Evolutionary conservation across 495 filamentous ascomycete genomes (phyloP).

Genomic region (Trypethelium eluteriae): DNA sequence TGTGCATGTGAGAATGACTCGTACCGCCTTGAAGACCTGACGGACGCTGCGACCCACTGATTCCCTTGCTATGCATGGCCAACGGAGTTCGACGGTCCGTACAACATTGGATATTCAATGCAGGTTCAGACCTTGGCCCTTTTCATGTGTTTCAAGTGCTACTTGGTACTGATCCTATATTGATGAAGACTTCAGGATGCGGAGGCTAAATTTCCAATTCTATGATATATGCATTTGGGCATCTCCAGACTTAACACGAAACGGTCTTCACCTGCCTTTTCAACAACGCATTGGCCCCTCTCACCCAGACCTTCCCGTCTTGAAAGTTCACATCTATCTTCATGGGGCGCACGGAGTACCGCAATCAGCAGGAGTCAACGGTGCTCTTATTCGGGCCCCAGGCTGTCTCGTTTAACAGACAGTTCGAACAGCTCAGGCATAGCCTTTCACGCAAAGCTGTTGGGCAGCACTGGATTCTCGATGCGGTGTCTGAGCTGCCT

Average conservation of each 20-base stretch:
- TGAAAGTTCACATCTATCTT: not conserved
- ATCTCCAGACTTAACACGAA: not conserved
- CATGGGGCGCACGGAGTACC: not conserved
- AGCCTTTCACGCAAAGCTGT: constrained; percentile 15
- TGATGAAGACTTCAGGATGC: not conserved
- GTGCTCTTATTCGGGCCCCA: constrained; percentile 20
- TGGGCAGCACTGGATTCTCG: constrained; percentile 21
- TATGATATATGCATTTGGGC: not conserved
- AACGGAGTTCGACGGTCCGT: not conserved
- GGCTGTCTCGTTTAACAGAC: constrained; percentile 12
- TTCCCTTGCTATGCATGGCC: not conserved
- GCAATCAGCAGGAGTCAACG: constrained; percentile 12
- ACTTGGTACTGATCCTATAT: not conserved
- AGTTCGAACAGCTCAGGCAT: constrained; percentile 17
- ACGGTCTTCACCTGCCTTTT: not conserved
- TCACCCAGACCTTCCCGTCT: not conserved
- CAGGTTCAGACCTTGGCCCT: not conserved
- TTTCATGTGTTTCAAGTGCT: not conserved
- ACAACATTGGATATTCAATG: not conserved
- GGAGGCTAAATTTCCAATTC: not conserved
- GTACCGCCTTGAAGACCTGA: not conserved
- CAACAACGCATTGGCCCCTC: not conserved
- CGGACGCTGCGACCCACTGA: not conserved
- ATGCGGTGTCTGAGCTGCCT: constrained; percentile 18
- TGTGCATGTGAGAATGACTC: not conserved